These are phyloP conservation scores for Lablab purpureus DNA, from an alignment of 306 rosid genomes.

Conservation along the genomic window DNA sequence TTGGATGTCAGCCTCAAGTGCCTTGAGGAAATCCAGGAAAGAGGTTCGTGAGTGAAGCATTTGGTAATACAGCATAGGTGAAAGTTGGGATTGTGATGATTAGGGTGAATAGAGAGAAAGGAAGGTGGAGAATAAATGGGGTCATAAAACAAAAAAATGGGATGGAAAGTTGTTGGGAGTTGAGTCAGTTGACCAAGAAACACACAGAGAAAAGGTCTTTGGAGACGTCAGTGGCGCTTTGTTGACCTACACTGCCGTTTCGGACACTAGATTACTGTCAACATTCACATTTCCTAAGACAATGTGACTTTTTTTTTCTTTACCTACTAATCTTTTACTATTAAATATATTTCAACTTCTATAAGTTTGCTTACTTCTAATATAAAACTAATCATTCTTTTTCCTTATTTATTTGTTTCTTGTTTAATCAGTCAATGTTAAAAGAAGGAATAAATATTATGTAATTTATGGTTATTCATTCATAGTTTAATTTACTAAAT, in stretches of 20 bases:
- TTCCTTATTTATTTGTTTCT: no score
- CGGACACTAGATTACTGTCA: not conserved
- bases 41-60: conserved; percentile 63
- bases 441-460: no score
- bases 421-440: no score
- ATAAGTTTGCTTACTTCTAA: no score
- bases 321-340: not conserved
- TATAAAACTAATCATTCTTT: no score
- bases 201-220: conserved; percentile 34
- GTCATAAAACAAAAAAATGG: not conserved
- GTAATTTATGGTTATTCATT: no score
- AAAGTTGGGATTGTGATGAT: conserved; percentile 1
- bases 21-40: conserved; percentile 70
- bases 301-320: not conserved
- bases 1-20: conserved; percentile 77
- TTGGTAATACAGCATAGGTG: conserved; percentile 60
- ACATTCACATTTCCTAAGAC: not conserved
- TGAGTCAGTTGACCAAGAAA: conserved; percentile 31
- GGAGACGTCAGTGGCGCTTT: conserved; percentile 34
- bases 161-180: conserved; percentile 32
- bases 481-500: no score
- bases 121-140: conserved; percentile 41
- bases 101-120: not conserved
- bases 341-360: no score
- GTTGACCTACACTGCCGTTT: not conserved